Base-by-base conservation (phyloP, 768 basidiomycete species). In the Pulveroboletus sp. region DNA sequence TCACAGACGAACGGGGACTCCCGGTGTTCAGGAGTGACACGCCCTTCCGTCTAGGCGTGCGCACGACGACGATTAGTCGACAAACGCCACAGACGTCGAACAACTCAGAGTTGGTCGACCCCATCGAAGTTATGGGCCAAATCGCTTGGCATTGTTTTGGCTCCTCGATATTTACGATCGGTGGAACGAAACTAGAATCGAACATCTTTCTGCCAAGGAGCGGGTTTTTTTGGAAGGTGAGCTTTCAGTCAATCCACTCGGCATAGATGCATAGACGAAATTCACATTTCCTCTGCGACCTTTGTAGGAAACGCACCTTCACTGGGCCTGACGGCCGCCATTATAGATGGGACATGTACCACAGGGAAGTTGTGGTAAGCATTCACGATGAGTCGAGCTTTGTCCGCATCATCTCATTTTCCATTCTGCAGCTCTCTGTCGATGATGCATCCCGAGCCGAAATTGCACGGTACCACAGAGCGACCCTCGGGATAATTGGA, bases 71-170 rank as follows among this genome's bases (percentile, higher is more conserved):
- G 4, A 53, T 61, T 32, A 41, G 41, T 51, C 50, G 50, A 36
- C 47, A 54, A 29, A 39, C 2, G 13, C 11, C 29, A 41, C 19
- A 39, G n/a, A 16, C 50, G 40, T n/a, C 54, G 20, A 17, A 36
- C 32, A 14, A 6, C 10, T 14, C 17, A 11, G 50, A 40, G n/a
- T 48, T 43, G 45, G 50, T 43, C 1, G 60, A 64, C 37, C 52
- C 55, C n/a, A 64, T 60, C 25, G 58, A 61, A 4, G 51, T 59
- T 6, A 40, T 72, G 36, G 69, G 64, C 14, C 46, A 57, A 37
- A 70, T 75, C 13, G 60, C 65, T 4, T 72, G 70, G 67, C 56
- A 59, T 14, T 41, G 45, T 9, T 17, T 69, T n/a, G 48, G 53
- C 10, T 61, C 68, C 1, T 64, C 70, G 9, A 57, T 58, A 21